Evolutionary conservation across 768 basidiomycete genomes (phyloP), one percentile per base, ranked within the genome.

Genomic region (Cyclocybe aegerita): DNA sequence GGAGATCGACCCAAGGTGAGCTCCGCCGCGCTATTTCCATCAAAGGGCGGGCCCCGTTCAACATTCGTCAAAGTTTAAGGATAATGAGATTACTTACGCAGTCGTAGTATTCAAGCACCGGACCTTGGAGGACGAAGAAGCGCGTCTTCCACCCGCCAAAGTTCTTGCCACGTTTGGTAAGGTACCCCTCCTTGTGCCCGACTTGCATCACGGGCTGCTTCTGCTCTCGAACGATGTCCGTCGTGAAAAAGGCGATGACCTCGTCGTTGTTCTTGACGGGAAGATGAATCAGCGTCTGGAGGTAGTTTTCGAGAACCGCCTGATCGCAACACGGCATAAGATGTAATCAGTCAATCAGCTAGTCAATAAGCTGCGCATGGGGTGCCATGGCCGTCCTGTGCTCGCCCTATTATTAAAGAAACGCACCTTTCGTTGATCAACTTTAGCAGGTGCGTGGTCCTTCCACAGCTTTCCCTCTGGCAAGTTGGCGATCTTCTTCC

Each of bases 101-200:
- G 70, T 98, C 97, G 60, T 90, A 99, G 68, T 98, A 99, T 62
- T 96, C 92, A 44, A 98, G 76, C 1, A 88, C 80, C 3, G 92
- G 86, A 0, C 95, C 93, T 67, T 92, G 88, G 17, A 98, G 76
- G 7, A 98, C 93, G 61, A 98, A 98, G 69, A 86, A 99, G 38
- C 97, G 80, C 17, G 93, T 93, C 65, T 96, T 95, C 96, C 93
- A 95, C 2, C 96, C 94, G 39, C 97, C 97, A 70, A 98, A 98
- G 62, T 93, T 97, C 74, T 98, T 93, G 15, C 95, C 95, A 50
- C 93, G 80, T 71, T 98, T 98, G 14, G 96, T 98, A 33, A 97
- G 73, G 65, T 96, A 96, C 11, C 95, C 96, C 67, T 96, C 92
- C 69, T 96, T 97, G 71, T 94, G 85, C 23, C 90, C 90, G 1